phyloP scores from a whole-genome alignment of 305 asterid species.

The Petunia hybrid region DNA sequence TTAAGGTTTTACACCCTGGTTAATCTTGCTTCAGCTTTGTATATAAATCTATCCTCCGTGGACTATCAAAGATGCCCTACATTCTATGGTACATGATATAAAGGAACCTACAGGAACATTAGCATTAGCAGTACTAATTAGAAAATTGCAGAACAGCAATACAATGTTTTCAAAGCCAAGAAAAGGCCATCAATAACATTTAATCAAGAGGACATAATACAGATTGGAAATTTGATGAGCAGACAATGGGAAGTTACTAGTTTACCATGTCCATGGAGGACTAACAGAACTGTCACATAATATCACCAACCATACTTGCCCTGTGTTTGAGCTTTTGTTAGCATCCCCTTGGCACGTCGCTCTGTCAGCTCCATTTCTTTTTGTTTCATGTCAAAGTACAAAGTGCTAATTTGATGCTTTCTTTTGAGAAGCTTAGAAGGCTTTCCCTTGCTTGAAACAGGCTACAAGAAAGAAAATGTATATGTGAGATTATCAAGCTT shows the following conservation, averaged over 20 bases:
- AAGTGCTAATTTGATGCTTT: slow-evolving; percentile 89
- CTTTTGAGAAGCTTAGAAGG: slow-evolving; percentile 91
- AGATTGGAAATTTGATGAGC: slow-evolving; percentile 1
- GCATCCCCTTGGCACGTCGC: slow-evolving; percentile 77
- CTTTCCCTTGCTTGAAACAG: slow-evolving; percentile 79
- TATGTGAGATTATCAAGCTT: slow-evolving; percentile 29
- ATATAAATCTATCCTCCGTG: not conserved
- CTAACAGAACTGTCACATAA: not conserved
- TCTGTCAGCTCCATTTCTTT: slow-evolving; percentile 86
- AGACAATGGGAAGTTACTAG: not conserved
- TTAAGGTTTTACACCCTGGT: not conserved
- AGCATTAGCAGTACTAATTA: not conserved
- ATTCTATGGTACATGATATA: not conserved
- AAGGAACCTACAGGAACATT: not conserved
- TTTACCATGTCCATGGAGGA: slow-evolving; percentile 30
- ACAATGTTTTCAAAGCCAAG: not conserved
- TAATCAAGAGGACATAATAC: not conserved
- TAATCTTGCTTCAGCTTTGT: not conserved
- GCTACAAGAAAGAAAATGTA: slow-evolving; percentile 54
- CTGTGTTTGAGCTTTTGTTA: slow-evolving; percentile 93
- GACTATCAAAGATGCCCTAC: not conserved
- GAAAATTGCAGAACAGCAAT: slow-evolving; percentile 18
- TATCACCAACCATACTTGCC: slow-evolving; percentile 92
- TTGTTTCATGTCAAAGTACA: slow-evolving; percentile 80
- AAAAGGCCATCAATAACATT: not conserved